Evolutionary conservation across 2,329 filamentous ascomycete species (phyloP), one percentile per base, ranked within the genome.

Genomic region (Cordyceps tenuipes): DNA sequence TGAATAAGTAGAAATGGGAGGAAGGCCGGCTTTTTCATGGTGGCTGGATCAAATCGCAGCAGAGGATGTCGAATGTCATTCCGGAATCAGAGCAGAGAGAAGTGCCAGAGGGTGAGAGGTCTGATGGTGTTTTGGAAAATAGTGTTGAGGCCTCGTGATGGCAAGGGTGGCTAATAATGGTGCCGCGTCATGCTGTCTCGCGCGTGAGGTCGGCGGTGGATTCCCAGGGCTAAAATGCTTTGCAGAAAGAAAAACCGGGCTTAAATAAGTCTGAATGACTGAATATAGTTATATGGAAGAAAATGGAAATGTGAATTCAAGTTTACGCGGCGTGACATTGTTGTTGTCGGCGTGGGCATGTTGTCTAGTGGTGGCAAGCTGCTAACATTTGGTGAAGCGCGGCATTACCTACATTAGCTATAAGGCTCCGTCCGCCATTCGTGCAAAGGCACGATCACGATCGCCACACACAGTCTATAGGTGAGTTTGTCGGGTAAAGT

Each of bases 1-100:
- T 59, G 56, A 12, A 36, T 39, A 31, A 50, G n/a, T n/a, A 57
- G 10, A 6, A 57, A 23, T 6, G 39, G 36, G 17, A 49, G 23
- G 5, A 51, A 17, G 23, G 13, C 5, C 52, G 12, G n/a, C 15
- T 12, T 34, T 29, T 26, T 59, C 48, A 59, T 59, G 47, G 21
- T 46, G 56, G 44, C 26, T 44, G 46, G 39, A 43, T 51, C 56
- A 44, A 43, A 48, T 59, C 48, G 29, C 48, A 44, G 48, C 48
- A 17, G 26, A 19, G 3, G 13, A 59, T 21, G 36, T 12, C 7
- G 26, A 23, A 15, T 52, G 3, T 26, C 56, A 59, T 59, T 7
- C 39, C 26, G 26, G 13, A n/a, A 23, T 5, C 3, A 29, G n/a
- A 8, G 43, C 13, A 23, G 31, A 13, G 31, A 26, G n/a, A 15